Evolutionary conservation across 169 alveolate genomes (phyloP).

Genomic region (Plasmodium berghei): DNA sequence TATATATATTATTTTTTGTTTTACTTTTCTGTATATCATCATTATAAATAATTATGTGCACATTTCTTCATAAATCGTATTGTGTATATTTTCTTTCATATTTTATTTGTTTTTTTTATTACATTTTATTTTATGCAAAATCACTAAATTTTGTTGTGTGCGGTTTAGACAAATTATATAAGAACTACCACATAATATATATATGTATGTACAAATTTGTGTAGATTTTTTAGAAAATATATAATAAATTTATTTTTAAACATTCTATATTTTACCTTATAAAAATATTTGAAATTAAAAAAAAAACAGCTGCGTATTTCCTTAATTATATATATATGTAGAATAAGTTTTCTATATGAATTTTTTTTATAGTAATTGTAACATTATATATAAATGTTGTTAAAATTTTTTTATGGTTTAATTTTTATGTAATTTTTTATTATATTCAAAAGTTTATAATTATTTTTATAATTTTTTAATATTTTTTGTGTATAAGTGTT

Average conservation of each 20-base stretch:
- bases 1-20: too few relatives aligned
- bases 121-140: background rate
- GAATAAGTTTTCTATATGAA: background rate
- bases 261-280: background rate
- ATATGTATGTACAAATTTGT: background rate
- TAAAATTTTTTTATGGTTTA: background rate
- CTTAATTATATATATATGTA: background rate
- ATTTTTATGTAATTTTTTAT: background rate
- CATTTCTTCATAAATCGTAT: too few relatives aligned
- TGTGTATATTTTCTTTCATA: background rate
- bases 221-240: background rate
- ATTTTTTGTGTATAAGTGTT: background rate
- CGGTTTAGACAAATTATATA: too few relatives aligned
- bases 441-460: constrained; percentile 2
- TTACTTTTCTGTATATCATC: too few relatives aligned
- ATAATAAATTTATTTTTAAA: background rate
- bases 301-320: background rate
- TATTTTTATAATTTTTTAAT: constrained; percentile 5
- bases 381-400: background rate
- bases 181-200: background rate
- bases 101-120: background rate
- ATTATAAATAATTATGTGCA: too few relatives aligned
- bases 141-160: too few relatives aligned
- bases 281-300: background rate
- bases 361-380: background rate